These are phyloP conservation scores for Peronospora farinosa DNA, from an alignment of 352 stramenopile genomes.

Conservation along the genomic window DNA sequence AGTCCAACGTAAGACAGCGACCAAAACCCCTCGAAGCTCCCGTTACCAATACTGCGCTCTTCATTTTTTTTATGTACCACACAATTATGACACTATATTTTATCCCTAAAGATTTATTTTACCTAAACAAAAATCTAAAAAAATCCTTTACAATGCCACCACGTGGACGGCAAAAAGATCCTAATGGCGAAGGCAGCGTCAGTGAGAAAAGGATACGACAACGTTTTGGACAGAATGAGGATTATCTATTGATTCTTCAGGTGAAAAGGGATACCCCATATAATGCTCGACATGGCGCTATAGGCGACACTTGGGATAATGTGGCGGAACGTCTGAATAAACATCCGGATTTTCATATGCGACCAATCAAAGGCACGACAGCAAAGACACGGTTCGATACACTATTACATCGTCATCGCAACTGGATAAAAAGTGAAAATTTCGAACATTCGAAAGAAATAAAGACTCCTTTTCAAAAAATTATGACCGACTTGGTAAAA, in stretches of 20 bases:
- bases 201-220: constrained; percentile 10
- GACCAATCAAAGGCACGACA: constrained; percentile 23
- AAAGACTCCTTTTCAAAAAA: constrained; percentile 5
- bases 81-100: background rate
- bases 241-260: constrained; percentile 14
- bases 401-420: constrained; percentile 14
- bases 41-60: constrained; percentile 59
- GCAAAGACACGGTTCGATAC: constrained; percentile 25
- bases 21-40: constrained; percentile 84
- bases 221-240: constrained; percentile 20
- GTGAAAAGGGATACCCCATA: constrained; percentile 19
- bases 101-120: too few relatives aligned
- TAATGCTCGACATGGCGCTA: constrained; percentile 17
- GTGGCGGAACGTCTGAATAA: constrained; percentile 18
- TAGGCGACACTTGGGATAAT: constrained; percentile 16
- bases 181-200: constrained; percentile 1
- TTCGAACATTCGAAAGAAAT: background rate
- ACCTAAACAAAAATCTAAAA: too few relatives aligned
- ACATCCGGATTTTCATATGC: constrained; percentile 24
- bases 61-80: constrained; percentile 1
- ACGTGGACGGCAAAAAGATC: constrained; percentile 7
- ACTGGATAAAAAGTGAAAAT: constrained; percentile 8
- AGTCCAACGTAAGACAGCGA: constrained; percentile 66
- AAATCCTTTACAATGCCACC: constrained; percentile 4
- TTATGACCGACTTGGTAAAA: constrained; percentile 17